These are phyloP conservation scores for Hypoxylon sp. DNA, from an alignment of 2,329 filamentous ascomycete species.

Conservation along the genomic window DNA sequence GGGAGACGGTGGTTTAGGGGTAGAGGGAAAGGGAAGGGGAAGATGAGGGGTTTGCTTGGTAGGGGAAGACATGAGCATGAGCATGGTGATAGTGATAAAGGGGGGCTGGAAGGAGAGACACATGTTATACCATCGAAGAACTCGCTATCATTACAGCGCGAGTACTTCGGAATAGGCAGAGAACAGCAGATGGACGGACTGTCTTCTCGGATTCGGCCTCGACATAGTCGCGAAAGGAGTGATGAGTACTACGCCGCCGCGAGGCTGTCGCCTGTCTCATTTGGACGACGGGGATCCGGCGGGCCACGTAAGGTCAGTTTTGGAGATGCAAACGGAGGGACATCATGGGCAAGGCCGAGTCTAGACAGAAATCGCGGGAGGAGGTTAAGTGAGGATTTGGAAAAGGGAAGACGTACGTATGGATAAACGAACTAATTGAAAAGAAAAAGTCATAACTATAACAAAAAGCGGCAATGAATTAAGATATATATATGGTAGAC, in stretches of 20 bases:
- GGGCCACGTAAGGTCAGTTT: constrained; percentile 37
- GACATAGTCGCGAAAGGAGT: constrained; percentile 33
- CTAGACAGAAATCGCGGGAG: constrained; percentile 36
- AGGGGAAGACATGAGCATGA: background rate
- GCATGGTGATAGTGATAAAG: background rate
- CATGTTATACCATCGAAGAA: constrained; percentile 14
- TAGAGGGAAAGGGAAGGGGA: constrained; percentile 2
- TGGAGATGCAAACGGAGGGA: constrained; percentile 20
- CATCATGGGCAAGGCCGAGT: constrained; percentile 35
- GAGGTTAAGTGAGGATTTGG: constrained; percentile 35
- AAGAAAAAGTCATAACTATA: background rate
- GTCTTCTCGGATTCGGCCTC: constrained; percentile 9
- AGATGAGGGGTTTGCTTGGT: background rate
- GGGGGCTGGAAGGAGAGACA: constrained; percentile 9
- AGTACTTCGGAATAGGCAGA: background rate
- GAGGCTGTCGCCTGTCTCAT: constrained; percentile 35
- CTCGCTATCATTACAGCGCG: constrained; percentile 21
- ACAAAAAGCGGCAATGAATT: background rate
- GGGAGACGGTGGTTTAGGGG: constrained; percentile 16
- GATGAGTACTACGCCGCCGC: constrained; percentile 33
- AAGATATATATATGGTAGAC: background rate
- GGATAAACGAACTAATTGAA: constrained; percentile 5
- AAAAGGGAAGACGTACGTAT: constrained; percentile 32
- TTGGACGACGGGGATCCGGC: constrained; percentile 17
- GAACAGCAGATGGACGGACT: constrained; percentile 14